Conservation (phyloP, 1,284 basidiomycete species). For the Tylopilus sp. region DNA sequence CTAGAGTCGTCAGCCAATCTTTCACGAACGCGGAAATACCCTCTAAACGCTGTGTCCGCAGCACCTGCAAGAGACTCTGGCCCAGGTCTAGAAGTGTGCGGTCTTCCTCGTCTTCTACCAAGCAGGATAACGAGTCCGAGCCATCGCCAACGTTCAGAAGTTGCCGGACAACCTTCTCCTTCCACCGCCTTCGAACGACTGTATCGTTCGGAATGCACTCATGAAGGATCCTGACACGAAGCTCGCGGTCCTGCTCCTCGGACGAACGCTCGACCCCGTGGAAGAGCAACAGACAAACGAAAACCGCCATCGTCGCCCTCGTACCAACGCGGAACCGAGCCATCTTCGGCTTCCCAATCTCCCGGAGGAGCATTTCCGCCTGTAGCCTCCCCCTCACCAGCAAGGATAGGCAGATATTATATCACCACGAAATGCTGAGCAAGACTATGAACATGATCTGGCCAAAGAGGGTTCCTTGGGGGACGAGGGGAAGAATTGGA, state of each 20-base stretch:
- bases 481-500: constrained; percentile 28
- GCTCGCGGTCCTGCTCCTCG: neutral
- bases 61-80: constrained; percentile 2
- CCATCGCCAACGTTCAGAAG: constrained; percentile 2
- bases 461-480: constrained; percentile 27
- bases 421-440: constrained; percentile 25
- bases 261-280: constrained; percentile 2
- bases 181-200: constrained; percentile 23
- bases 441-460: constrained; percentile 31
- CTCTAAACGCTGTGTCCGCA: constrained; percentile 16
- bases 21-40: constrained; percentile 2
- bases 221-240: constrained; percentile 5
- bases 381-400: constrained; percentile 29
- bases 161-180: constrained; percentile 14
- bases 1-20: constrained; percentile 10
- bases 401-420: constrained; percentile 27
- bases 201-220: constrained; percentile 21
- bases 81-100: constrained; percentile 1
- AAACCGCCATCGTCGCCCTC: constrained; percentile 21
- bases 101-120: constrained; percentile 9
- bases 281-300: constrained; percentile 19
- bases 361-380: constrained; percentile 12
- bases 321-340: constrained; percentile 8
- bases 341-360: constrained; percentile 13
- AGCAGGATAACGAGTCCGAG: neutral